These are phyloP conservation scores for Inonotus hispidus DNA, from an alignment of 1,284 basidiomycete species.

Conservation along the genomic window DNA sequence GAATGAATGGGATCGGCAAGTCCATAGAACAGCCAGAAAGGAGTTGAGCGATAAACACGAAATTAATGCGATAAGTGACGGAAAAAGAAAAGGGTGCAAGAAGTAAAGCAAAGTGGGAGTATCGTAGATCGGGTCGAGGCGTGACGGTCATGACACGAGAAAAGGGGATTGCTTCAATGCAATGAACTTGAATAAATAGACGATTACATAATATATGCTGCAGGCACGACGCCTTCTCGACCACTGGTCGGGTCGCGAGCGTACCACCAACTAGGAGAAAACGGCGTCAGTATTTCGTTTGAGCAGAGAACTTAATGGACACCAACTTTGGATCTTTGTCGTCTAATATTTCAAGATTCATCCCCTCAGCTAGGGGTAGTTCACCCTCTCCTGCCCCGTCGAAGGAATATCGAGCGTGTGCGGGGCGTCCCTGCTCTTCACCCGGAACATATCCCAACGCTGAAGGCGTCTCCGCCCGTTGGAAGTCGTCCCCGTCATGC, in stretches of 20 bases:
- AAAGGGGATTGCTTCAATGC: not conserved
- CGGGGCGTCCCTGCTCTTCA: conserved; percentile 65
- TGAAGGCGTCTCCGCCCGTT: conserved; percentile 72
- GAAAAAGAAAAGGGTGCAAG: not conserved
- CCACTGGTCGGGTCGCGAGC: conserved; percentile 74
- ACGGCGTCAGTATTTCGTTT: not conserved
- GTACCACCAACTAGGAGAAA: conserved; percentile 78
- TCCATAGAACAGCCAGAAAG: not conserved
- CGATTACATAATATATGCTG: conserved; percentile 58
- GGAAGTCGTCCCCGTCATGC: conserved; percentile 67
- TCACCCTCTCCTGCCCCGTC: conserved; percentile 75
- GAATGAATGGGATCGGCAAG: not conserved
- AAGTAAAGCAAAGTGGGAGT: conserved; percentile 1
- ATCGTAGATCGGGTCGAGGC: conserved; percentile 23
- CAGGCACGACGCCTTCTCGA: conserved; percentile 82
- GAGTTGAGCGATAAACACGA: conserved; percentile 5
- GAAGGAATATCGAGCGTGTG: conserved; percentile 75
- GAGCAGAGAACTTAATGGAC: conserved; percentile 1
- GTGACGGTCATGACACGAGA: conserved; percentile 27
- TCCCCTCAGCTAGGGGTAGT: conserved; percentile 60
- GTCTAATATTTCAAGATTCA: conserved; percentile 71
- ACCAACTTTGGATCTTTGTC: conserved; percentile 76
- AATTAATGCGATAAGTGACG: conserved; percentile 14
- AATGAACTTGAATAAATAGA: conserved; percentile 15
- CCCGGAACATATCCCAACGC: conserved; percentile 49